Base-by-base conservation (phyloP, 73 alveolate species). In the Paramecium biaurelia region DNA sequence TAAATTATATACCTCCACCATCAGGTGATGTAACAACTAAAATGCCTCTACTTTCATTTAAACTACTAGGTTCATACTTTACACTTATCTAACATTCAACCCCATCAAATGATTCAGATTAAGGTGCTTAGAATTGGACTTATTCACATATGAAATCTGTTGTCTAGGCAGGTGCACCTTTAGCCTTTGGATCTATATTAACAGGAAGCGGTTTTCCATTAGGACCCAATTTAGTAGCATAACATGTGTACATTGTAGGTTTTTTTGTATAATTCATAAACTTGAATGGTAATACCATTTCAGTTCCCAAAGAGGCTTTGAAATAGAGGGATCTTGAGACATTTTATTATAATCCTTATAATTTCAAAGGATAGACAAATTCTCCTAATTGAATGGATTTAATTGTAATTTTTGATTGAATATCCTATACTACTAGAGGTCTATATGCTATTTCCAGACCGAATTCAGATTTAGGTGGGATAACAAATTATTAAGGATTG, bases 291-390 rank as follows among this genome's bases (percentile, higher is more conserved):
- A 97, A 95, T 57, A 97, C 98, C 63, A 97, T 93, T 82, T 98
- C 99, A 41, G 99, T 89, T n/a, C 99, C 99, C 21, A 98, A 96
- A 74, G 99, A 93, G 11, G 99, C 97, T 76, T 96, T 96, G 57
- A 98, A 97, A 76, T 98, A 98, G 86, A 97, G 98, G 1, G 98
- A 92, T 56, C 97, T 88, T 85, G 97, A 96, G 0, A 99, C 96
- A 7, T 98, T 95, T 18, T 99, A 97, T 0, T 96, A 96, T 10
- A 93, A 93, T 53, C 97, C 99, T 97, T 94, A 96, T 32, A 97
- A 89, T 57, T 35, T 70, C 37, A 93, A 47, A 30, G 92, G 92
- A 92, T 93, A 93, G 12, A 67, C 57, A 38, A 92, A 96, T 56
- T 98, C 99, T 32, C 99, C 99, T 57, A 98, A 95, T 49, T 94